Evolutionary conservation across 345 rosid genomes (phyloP).

Genomic region (Citrus hindsii): DNA sequence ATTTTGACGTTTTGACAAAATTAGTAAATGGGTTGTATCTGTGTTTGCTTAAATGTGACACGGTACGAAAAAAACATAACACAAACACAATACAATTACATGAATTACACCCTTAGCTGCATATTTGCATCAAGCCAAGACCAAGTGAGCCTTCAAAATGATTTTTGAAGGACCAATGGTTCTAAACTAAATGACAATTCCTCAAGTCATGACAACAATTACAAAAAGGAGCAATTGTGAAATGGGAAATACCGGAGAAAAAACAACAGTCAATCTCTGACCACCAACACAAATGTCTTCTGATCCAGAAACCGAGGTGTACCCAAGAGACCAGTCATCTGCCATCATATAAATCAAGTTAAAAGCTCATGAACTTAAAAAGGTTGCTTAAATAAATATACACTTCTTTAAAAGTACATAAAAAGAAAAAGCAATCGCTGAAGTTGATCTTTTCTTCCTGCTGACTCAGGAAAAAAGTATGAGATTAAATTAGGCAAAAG

Average conservation of each 20-base stretch:
- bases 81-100: too few species aligned
- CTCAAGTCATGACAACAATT: neutral
- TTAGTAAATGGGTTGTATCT: too few species aligned
- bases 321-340: conserved; percentile 75
- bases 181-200: neutral
- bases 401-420: neutral
- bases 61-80: too few species aligned
- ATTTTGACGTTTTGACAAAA: too few species aligned
- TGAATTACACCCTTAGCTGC: too few species aligned
- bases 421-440: neutral
- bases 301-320: conserved; percentile 62
- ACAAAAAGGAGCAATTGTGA: neutral
- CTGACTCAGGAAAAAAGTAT: neutral
- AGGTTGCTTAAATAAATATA: neutral
- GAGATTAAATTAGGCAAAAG: neutral
- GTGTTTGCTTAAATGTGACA: too few species aligned
- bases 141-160: neutral
- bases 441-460: neutral
- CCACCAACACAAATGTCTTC: conserved; percentile 80
- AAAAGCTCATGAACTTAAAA: conserved; percentile 9
- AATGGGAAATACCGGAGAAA: conserved; percentile 59
- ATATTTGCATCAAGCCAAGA: neutral
- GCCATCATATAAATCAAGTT: conserved; percentile 24
- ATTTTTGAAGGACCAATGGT: neutral
- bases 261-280: conserved; percentile 56